These are phyloP conservation scores for Suhomyces faveliae DNA, from an alignment of 805 yeast species.

Conservation along the genomic window DNA sequence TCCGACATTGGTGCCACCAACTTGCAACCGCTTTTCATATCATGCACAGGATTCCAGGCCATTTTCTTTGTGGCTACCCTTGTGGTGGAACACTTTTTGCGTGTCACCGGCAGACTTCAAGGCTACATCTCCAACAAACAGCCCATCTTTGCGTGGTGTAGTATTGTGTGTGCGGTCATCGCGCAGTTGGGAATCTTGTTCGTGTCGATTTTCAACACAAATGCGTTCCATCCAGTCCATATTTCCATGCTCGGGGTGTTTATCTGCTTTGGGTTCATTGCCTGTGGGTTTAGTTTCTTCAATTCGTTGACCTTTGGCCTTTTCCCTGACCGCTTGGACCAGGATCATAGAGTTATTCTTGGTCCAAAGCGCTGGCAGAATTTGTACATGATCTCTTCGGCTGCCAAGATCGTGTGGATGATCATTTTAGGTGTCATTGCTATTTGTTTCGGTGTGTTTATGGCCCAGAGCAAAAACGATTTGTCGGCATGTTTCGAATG, in stretches of 20 bases:
- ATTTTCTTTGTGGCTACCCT: conserved; percentile 65
- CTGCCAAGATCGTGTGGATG: conserved; percentile 64
- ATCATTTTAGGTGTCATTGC: conserved; percentile 65
- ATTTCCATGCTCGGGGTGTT: conserved; percentile 70
- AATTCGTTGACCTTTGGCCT: conserved; percentile 40
- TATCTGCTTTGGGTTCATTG: conserved; percentile 61
- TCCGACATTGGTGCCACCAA: conserved; percentile 89
- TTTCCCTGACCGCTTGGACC: conserved; percentile 32
- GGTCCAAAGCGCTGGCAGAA: conserved; percentile 39
- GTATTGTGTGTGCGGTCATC: conserved; percentile 44
- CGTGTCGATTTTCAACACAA: conserved; percentile 72
- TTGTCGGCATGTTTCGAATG: conserved; percentile 76
- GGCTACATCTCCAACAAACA: conserved; percentile 48
- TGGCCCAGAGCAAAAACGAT: conserved; percentile 34
- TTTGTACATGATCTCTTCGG: conserved; percentile 47
- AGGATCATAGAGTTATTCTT: conserved; percentile 39
- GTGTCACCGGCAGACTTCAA: conserved; percentile 55
- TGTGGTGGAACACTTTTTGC: conserved; percentile 58
- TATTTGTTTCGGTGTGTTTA: conserved; percentile 56
- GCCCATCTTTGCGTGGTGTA: conserved; percentile 41
- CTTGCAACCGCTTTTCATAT: conserved; percentile 78
- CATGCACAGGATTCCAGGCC: conserved; percentile 77
- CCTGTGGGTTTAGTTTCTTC: conserved; percentile 37
- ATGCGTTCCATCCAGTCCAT: conserved; percentile 57
- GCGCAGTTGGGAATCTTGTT: conserved; percentile 75